Percentiles rank a stretch among this genome's conserved stretches.
Conservation (phyloP, 495 filamentous ascomycete species). For the Achaetomiella virescens region DNA sequence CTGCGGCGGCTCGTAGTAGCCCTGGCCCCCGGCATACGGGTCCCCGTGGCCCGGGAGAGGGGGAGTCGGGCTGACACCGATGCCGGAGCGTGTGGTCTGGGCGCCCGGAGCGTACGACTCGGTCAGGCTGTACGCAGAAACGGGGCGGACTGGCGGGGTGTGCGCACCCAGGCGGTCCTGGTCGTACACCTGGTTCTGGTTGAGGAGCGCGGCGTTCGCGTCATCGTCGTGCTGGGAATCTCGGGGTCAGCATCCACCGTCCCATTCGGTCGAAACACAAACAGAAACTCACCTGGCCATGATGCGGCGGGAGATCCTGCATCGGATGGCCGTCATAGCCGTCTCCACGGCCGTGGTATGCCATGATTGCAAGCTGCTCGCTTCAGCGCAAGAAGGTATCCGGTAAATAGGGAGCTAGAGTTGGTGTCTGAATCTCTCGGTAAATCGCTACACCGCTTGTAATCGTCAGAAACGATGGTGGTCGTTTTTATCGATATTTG, state of each 20-base stretch:
- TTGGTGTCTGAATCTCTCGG: neutral
- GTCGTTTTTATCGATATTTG: neutral
- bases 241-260: neutral
- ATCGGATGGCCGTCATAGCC: slow-evolving; percentile 58
- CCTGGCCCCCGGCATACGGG: slow-evolving; percentile 26
- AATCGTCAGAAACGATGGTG: neutral
- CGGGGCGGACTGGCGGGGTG: slow-evolving; percentile 43
- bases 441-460: neutral
- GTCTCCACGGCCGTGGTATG: slow-evolving; percentile 42
- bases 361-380: slow-evolving; percentile 36
- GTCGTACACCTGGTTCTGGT: slow-evolving; percentile 67
- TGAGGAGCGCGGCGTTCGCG: slow-evolving; percentile 65
- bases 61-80: slow-evolving; percentile 31
- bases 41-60: slow-evolving; percentile 36
- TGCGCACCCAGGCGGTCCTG: slow-evolving; percentile 54
- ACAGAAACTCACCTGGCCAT: slow-evolving; percentile 48
- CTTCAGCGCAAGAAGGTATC: neutral
- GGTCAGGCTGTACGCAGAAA: slow-evolving; percentile 76
- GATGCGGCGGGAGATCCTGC: slow-evolving; percentile 57
- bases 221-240: slow-evolving; percentile 64
- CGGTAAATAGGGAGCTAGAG: neutral
- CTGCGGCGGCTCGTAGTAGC: slow-evolving; percentile 31
- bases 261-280: neutral
- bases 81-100: slow-evolving; percentile 38
- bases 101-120: slow-evolving; percentile 75